Base-by-base conservation (phyloP, 2,329 filamentous ascomycete species). In the Fusarium pseudograminearum region DNA sequence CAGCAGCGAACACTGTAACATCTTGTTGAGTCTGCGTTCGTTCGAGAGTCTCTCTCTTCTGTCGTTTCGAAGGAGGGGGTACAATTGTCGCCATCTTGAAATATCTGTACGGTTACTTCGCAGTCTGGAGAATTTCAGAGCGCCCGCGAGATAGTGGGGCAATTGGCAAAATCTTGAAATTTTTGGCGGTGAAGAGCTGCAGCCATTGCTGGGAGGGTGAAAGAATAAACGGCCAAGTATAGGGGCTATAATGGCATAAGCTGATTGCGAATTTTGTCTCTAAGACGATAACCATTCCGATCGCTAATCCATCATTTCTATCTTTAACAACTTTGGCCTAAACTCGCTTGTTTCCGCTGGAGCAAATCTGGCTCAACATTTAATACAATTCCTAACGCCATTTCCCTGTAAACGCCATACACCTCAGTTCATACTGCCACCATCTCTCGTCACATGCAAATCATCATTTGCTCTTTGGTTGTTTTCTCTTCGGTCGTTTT, bases 1-100 rank as follows among this genome's bases (percentile, higher is more conserved):
- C 87, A 1, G 91, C 87, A 40, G 91, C 86, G 24, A 75, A 64
- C 4, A 89, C 83, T 42, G 87, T 83, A 53, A 95, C 86, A 82
- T 94, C 90, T 77, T 96, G 91, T 76, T 97, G 93, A 47, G 89
- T 83, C 70, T 89, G 86, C 10, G 91, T 87, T 75, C 89, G 89
- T 73, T 93, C 92, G 41, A 91, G 85, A 24, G 87, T 86, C 73
- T 93, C 93, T 51, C 91, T 89, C 80, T 90, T 92, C 78, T 97
- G 94, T 67, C 94, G 89, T 81, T 98, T 98, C 54, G 91, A 94
- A 7, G 93, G 93, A 47, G 93, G 93, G n/a, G 93, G 93, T 8
- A 91, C 79, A 48, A 94, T 82, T 7, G 93, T 97, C 73, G 93
- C 89, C 93, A 97, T 97, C 46, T 51, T 68, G 28, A 36, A 31